phyloP scores from a whole-genome alignment of 2,329 filamentous ascomycete species.

The Ramularia endophylla region DNA sequence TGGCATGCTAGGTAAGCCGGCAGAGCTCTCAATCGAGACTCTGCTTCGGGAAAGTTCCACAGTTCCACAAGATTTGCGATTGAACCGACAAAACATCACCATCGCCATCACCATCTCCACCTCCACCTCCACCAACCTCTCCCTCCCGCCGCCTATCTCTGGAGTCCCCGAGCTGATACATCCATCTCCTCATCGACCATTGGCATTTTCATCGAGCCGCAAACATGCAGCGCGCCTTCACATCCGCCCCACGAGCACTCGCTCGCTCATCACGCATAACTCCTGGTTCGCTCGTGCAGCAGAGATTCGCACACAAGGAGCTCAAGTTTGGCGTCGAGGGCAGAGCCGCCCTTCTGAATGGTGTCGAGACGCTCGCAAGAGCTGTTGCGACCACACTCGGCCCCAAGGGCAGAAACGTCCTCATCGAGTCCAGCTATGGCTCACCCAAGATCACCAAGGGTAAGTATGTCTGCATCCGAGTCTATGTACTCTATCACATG shows the following conservation, averaged over 20 bases:
- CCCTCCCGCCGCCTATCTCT: conserved; percentile 5
- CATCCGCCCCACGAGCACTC: conserved; percentile 72
- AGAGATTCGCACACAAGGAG: conserved; percentile 98
- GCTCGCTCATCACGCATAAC: conserved; percentile 59
- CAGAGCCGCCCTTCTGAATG: conserved; percentile 79
- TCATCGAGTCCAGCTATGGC: conserved; percentile 98
- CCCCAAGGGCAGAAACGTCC: conserved; percentile 95
- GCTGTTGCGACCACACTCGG: conserved; percentile 94
- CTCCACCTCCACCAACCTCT: neutral
- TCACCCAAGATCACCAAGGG: conserved; percentile 99
- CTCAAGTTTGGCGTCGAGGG: conserved; percentile 97
- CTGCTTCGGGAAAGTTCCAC: too few relatives aligned
- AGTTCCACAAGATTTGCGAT: too few relatives aligned
- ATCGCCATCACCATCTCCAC: neutral
- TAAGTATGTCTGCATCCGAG: conserved; percentile 46
- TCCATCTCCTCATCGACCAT: neutral
- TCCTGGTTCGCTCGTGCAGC: conserved; percentile 66
- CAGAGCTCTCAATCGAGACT: too few relatives aligned
- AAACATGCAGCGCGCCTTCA: conserved; percentile 88
- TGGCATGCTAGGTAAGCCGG: too few relatives aligned
- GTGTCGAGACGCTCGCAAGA: conserved; percentile 94
- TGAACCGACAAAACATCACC: too few relatives aligned
- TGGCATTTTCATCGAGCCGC: conserved; percentile 1
- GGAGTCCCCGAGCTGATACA: conserved; percentile 2
- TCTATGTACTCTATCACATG: too few relatives aligned